Percentiles rank a stretch among this genome's conserved stretches.
Conservation (phyloP, 1,284 basidiomycete genomes). For the Cutaneotrichosporon cavernicola region DNA sequence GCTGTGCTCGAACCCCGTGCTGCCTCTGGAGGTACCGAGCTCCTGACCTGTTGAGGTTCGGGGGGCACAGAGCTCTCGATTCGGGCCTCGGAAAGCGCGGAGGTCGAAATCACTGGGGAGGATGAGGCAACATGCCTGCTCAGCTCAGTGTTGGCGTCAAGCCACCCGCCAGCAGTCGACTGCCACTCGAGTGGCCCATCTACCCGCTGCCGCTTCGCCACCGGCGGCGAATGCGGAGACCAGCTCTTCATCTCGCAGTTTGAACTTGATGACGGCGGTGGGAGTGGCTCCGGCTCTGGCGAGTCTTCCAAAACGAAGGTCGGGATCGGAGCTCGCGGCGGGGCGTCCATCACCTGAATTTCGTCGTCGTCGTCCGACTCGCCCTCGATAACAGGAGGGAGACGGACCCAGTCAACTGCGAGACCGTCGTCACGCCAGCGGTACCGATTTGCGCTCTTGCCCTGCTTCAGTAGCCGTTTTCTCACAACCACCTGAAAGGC, state of each 20-base stretch:
- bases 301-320: not conserved
- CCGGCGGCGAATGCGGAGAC: not conserved
- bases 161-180: not conserved
- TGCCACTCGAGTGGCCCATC: not conserved
- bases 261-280: not conserved
- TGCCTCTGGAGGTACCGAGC: not conserved
- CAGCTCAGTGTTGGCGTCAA: not conserved
- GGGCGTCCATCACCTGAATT: not conserved
- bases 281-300: not conserved
- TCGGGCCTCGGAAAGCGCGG: not conserved
- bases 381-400: not conserved
- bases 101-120: not conserved
- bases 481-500: not conserved
- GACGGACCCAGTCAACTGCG: conserved; percentile 14
- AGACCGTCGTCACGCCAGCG: conserved; percentile 19
- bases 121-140: not conserved
- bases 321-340: not conserved
- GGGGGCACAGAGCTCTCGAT: not conserved
- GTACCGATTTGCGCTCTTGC: not conserved
- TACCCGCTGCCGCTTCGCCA: not conserved
- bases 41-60: not conserved
- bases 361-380: conserved; percentile 8
- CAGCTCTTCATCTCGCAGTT: not conserved
- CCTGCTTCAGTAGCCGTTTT: not conserved
- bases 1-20: not conserved